Conservation (phyloP, 768 basidiomycete species). For the Pulveroboletus sp. region DNA sequence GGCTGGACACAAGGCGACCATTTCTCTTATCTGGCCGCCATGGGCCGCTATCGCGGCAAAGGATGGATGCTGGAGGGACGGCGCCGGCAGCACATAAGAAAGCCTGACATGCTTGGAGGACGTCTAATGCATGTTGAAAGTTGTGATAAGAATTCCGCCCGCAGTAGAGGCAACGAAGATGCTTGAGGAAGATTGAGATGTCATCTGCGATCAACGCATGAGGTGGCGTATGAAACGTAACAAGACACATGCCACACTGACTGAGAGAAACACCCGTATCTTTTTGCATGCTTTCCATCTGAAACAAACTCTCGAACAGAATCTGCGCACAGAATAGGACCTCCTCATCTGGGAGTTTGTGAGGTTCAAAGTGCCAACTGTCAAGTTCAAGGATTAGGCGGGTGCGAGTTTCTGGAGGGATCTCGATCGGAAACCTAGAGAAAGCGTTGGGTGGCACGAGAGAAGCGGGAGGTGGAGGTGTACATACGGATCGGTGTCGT, state of each 20-base stretch:
- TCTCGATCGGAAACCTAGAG: conserved; percentile 44
- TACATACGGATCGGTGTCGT: conserved; percentile 25
- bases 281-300: conserved; percentile 68
- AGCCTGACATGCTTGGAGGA: conserved; percentile 86
- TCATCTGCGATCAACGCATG: conserved; percentile 45
- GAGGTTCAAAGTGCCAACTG: conserved; percentile 89
- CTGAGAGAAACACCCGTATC: conserved; percentile 54
- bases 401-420: conserved; percentile 46
- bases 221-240: conserved; percentile 19
- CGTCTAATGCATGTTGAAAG: conserved; percentile 94
- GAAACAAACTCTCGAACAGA: conserved; percentile 81
- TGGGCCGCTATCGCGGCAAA: conserved; percentile 35
- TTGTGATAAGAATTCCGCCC: conserved; percentile 95
- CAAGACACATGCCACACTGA: conserved; percentile 35
- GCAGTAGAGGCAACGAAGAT: conserved; percentile 90
- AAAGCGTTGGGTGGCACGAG: conserved; percentile 10
- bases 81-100: conserved; percentile 77
- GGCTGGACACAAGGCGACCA: conserved; percentile 34
- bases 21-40: conserved; percentile 39
- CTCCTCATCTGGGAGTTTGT: conserved; percentile 76
- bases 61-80: conserved; percentile 71
- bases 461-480: background rate
- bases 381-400: conserved; percentile 66
- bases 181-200: conserved; percentile 73
- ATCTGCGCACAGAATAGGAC: conserved; percentile 75